Evolutionary conservation across 192 early-diverging fungal species (phyloP).

Genomic region (Funneliformis geosporum): DNA sequence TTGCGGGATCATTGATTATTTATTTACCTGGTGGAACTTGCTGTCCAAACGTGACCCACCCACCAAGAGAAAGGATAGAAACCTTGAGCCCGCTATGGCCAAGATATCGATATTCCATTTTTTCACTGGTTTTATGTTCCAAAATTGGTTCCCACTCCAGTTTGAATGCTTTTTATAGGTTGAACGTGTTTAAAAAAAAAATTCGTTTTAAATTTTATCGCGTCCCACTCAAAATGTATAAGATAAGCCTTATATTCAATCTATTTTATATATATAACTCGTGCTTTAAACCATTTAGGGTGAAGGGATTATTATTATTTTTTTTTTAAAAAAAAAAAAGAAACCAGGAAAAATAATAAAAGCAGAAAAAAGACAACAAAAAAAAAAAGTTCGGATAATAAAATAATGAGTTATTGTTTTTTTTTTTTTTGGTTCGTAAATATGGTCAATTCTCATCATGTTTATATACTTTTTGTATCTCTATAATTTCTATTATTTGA

Average conservation of each 20-base stretch:
- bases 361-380: too few species aligned
- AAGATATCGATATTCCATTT: slow-evolving; percentile 81
- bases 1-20: neutral
- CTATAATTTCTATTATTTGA: too few species aligned
- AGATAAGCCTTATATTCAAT: too few species aligned
- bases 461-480: neutral
- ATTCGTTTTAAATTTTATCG: neutral
- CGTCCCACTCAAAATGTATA: too few species aligned
- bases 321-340: too few species aligned
- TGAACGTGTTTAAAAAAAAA: too few species aligned
- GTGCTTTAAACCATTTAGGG: too few species aligned
- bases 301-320: too few species aligned
- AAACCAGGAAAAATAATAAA: too few species aligned
- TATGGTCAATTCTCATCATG: neutral
- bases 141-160: neutral
- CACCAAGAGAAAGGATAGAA: slow-evolving; percentile 67
- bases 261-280: too few species aligned
- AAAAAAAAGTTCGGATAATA: neutral
- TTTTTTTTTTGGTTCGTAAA: neutral
- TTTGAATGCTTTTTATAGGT: neutral
- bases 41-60: slow-evolving; percentile 74
- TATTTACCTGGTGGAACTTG: slow-evolving; percentile 12
- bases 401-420: neutral
- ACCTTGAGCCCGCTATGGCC: slow-evolving; percentile 80
- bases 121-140: neutral